phyloP scores from a whole-genome alignment of 2,329 filamentous ascomycete genomes.

The Colletotrichum graminicola region DNA sequence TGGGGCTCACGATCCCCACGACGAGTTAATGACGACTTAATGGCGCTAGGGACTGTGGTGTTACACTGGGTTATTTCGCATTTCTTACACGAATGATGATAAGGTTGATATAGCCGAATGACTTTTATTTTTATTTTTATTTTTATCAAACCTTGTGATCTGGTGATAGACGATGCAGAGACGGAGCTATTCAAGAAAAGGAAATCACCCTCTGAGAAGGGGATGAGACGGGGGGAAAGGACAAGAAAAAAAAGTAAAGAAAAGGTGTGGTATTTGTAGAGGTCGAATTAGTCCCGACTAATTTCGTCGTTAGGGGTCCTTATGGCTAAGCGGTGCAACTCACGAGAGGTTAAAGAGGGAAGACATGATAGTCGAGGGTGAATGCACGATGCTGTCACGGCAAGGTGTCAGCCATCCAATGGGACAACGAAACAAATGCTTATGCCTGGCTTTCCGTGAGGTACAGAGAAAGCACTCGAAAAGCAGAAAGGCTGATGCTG shows the following conservation, averaged over 20 bases:
- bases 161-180: neutral
- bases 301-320: neutral
- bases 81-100: neutral
- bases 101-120: neutral
- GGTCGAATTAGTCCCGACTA: neutral
- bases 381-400: neutral
- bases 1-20: neutral
- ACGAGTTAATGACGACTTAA: neutral
- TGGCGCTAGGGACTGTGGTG: neutral
- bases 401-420: neutral
- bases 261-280: neutral
- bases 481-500: constrained; percentile 12
- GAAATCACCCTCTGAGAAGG: too few relatives aligned
- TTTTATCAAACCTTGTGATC: neutral
- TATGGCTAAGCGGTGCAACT: neutral
- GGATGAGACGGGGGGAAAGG: too few relatives aligned
- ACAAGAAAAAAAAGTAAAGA: neutral
- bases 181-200: neutral
- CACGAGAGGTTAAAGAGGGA: too few relatives aligned
- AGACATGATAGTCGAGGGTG: neutral
- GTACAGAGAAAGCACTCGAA: neutral
- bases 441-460: neutral
- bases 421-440: neutral
- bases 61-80: too few relatives aligned
- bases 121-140: neutral